Conservation (phyloP, 495 filamentous ascomycete species). For the Sordaria brevicollis region DNA sequence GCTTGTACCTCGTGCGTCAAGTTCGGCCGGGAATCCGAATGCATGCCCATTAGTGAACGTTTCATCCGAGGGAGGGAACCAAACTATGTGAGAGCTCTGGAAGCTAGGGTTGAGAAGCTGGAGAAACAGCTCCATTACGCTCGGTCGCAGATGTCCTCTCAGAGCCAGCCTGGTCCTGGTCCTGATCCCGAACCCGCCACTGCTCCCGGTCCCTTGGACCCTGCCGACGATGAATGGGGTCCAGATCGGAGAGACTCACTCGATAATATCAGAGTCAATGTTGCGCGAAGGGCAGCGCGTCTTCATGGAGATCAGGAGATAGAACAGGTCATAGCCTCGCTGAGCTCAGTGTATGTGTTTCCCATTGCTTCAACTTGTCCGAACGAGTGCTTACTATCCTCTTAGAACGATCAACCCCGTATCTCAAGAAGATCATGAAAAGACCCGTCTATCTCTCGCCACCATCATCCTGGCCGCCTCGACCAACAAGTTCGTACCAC, state of each 20-base stretch:
- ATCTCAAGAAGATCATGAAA: neutral
- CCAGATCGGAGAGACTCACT: constrained; percentile 47
- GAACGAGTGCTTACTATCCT: neutral
- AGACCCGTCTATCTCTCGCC: neutral
- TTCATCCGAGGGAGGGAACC: constrained; percentile 90
- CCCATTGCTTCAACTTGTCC: neutral
- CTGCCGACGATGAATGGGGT: neutral
- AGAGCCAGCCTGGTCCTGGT: constrained; percentile 21
- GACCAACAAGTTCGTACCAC: constrained; percentile 52
- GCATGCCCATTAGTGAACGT: constrained; percentile 88
- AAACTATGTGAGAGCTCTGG: constrained; percentile 88
- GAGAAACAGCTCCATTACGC: constrained; percentile 60
- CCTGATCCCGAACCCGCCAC: constrained; percentile 31
- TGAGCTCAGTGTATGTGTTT: neutral
- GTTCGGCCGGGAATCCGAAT: constrained; percentile 66
- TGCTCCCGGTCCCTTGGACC: constrained; percentile 16
- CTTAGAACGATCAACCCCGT: neutral
- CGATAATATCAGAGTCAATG: constrained; percentile 46
- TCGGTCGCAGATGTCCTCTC: constrained; percentile 43
- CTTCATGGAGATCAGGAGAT: neutral
- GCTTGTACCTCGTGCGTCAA: constrained; percentile 89
- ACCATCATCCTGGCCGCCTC: constrained; percentile 62
- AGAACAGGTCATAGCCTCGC: neutral
- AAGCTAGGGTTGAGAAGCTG: constrained; percentile 77
- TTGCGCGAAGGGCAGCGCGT: constrained; percentile 47